phyloP scores from a whole-genome alignment of 1,284 basidiomycete genomes.

The Bjerkandera adusta region DNA sequence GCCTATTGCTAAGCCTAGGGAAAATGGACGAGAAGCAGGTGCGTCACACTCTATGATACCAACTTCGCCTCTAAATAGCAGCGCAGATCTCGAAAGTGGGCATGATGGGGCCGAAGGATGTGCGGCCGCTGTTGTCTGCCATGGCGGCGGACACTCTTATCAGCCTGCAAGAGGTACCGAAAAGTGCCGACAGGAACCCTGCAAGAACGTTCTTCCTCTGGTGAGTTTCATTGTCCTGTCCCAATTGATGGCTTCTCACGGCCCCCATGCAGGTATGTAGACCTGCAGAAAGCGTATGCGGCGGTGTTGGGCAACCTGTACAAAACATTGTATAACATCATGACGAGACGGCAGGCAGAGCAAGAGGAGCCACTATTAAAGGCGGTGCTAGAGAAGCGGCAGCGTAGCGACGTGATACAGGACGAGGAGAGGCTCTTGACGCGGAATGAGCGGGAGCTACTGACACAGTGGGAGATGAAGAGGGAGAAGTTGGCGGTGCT shows the following conservation, averaged over 20 bases:
- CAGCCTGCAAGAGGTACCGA: constrained; percentile 89
- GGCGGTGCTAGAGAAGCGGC: constrained; percentile 74
- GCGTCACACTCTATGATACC: constrained; percentile 24
- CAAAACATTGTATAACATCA: constrained; percentile 86
- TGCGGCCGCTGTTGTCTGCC: constrained; percentile 77
- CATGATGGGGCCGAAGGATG: constrained; percentile 89
- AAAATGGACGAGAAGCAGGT: constrained; percentile 97
- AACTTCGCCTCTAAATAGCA: background rate
- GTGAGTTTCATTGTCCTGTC: constrained; percentile 38
- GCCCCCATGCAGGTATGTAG: constrained; percentile 63
- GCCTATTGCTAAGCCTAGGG: constrained; percentile 83
- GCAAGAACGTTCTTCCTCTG: constrained; percentile 87
- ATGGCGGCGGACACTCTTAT: constrained; percentile 81
- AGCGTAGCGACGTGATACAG: constrained; percentile 77
- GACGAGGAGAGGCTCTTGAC: constrained; percentile 63
- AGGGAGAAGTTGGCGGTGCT: constrained; percentile 71
- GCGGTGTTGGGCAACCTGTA: constrained; percentile 76
- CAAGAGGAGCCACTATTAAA: constrained; percentile 60
- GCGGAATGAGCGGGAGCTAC: constrained; percentile 66
- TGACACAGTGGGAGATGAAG: constrained; percentile 68
- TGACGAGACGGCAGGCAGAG: constrained; percentile 69
- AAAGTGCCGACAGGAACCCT: constrained; percentile 83
- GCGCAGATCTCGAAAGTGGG: constrained; percentile 88
- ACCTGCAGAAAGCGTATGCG: constrained; percentile 78
- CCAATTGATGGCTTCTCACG: background rate